These are phyloP conservation scores for Globisporangium spiculum DNA, from an alignment of 352 stramenopile species.

Conservation along the genomic window DNA sequence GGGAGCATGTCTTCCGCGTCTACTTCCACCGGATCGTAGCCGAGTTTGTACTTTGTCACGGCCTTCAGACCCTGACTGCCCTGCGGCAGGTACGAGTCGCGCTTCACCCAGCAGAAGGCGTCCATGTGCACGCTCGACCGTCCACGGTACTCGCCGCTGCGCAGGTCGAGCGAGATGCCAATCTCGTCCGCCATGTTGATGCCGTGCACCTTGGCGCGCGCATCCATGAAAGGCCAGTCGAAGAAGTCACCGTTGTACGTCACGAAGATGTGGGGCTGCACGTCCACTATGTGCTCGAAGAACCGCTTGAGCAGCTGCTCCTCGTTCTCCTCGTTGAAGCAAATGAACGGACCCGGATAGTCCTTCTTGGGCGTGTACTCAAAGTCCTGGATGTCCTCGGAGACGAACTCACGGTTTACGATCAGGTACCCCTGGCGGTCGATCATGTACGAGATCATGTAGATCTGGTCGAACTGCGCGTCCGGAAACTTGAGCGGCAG, in stretches of 20 bases:
- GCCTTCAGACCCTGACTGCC: conserved; percentile 98
- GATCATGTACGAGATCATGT: conserved; percentile 99
- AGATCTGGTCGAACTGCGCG: conserved; percentile 92
- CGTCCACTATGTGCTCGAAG: conserved; percentile 87
- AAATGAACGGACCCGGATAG: conserved; percentile 91
- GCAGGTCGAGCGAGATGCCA: conserved; percentile 67
- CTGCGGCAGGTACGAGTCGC: conserved; percentile 98
- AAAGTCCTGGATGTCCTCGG: conserved; percentile 97
- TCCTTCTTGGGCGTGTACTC: conserved; percentile 98
- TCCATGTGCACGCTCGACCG: conserved; percentile 96
- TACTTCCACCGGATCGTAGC: conserved; percentile 97
- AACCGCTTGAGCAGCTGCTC: conserved; percentile 83
- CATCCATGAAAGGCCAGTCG: conserved; percentile 98
- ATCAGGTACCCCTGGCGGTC: conserved; percentile 95
- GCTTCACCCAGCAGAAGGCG: conserved; percentile 98
- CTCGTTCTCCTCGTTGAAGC: conserved; percentile 96
- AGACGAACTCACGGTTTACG: conserved; percentile 96
- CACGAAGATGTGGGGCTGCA: conserved; percentile 98
- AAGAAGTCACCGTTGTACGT: conserved; percentile 99
- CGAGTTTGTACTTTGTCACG: conserved; percentile 99
- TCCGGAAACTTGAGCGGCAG: conserved; percentile 98
- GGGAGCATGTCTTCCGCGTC: conserved; percentile 99
- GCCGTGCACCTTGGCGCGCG: conserved; percentile 87
- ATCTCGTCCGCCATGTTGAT: conserved; percentile 91
- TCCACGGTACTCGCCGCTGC: conserved; percentile 91